Conservation (phyloP, 2,329 filamentous ascomycete species). For the Exophiala xenobiotica region DNA sequence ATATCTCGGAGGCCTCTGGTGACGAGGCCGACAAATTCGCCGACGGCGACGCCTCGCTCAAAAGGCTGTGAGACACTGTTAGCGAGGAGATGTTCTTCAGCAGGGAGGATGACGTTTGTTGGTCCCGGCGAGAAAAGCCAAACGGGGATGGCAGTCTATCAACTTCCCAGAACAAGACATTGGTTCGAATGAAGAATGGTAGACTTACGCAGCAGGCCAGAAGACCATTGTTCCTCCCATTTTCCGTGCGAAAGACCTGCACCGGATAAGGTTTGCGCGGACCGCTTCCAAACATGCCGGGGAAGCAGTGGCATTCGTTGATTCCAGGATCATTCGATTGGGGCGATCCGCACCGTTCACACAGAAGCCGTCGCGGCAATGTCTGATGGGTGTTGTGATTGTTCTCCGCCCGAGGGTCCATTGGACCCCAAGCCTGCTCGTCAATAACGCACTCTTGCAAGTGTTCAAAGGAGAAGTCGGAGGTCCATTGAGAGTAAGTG, state of each 20-base stretch:
- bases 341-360: not conserved
- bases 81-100: too few species aligned
- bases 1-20: conserved; percentile 53
- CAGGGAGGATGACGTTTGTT: too few species aligned
- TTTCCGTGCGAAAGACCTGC: conserved; percentile 53
- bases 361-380: not conserved
- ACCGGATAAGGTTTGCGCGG: conserved; percentile 46
- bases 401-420: conserved; percentile 7
- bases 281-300: conserved; percentile 50
- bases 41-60: conserved; percentile 53
- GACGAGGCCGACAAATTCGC: conserved; percentile 57
- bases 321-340: conserved; percentile 52
- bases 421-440: conserved; percentile 4
- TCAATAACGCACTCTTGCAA: conserved; percentile 31
- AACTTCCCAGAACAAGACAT: conserved; percentile 39
- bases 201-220: conserved; percentile 49
- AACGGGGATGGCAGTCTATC: too few species aligned
- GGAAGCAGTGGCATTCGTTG: conserved; percentile 56
- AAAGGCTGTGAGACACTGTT: conserved; percentile 34
- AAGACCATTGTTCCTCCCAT: conserved; percentile 57
- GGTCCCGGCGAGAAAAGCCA: too few species aligned
- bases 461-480: conserved; percentile 50
- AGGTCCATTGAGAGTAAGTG: conserved; percentile 51
- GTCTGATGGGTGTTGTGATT: not conserved
- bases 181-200: conserved; percentile 51